These are phyloP conservation scores for Paraurostyla sp. DNA, from an alignment of 73 alveolate genomes.

Conservation along the genomic window DNA sequence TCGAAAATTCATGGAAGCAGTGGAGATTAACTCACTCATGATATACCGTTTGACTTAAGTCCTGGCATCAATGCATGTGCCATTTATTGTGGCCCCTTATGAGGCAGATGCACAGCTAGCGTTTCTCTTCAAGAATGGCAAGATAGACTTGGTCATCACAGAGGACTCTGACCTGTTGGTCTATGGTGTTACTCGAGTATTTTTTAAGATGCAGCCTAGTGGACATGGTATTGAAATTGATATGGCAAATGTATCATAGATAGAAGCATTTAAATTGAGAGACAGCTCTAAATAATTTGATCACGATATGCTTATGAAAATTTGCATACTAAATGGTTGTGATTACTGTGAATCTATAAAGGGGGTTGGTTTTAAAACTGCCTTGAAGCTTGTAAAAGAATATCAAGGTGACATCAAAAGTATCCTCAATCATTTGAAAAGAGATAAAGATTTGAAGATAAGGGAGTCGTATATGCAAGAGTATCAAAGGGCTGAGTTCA, in stretches of 20 bases:
- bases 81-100: slow-evolving; percentile 98
- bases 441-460: not conserved
- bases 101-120: slow-evolving; percentile 99
- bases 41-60: slow-evolving; percentile 90
- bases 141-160: slow-evolving; percentile 93
- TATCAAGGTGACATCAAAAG: not conserved
- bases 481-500: slow-evolving; percentile 8
- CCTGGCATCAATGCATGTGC: slow-evolving; percentile 66
- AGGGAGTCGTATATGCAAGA: not conserved
- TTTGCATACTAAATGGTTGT: slow-evolving; percentile 96
- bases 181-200: slow-evolving; percentile 90
- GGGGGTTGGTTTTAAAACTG: slow-evolving; percentile 86
- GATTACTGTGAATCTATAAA: slow-evolving; percentile 92
- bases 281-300: slow-evolving; percentile 83
- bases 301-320: slow-evolving; percentile 84
- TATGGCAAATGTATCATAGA: not conserved
- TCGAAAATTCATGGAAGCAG: slow-evolving; percentile 82
- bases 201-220: slow-evolving; percentile 84
- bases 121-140: slow-evolving; percentile 84
- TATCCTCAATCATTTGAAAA: not conserved
- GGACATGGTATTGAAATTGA: slow-evolving; percentile 55
- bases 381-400: slow-evolving; percentile 37
- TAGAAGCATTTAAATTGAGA: slow-evolving; percentile 14
- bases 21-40: slow-evolving; percentile 92
- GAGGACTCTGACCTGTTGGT: slow-evolving; percentile 99